Percentiles rank a stretch among this genome's conserved stretches.
phyloP scores from a whole-genome alignment of 805 yeast genomes.

The Hyphopichia homilentoma region DNA sequence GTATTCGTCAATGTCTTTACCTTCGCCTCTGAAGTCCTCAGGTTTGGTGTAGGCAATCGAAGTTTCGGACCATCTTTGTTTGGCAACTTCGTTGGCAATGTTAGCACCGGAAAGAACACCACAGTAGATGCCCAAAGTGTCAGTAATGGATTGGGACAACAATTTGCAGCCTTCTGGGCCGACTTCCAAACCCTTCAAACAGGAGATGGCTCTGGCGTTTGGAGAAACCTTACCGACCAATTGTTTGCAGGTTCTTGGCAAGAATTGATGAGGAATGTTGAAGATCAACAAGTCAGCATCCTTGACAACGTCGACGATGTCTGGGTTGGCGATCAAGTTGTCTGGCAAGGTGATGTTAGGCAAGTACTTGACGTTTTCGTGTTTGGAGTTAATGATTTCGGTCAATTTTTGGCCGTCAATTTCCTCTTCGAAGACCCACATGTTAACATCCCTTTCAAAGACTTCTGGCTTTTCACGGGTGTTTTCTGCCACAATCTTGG shows the following conservation, averaged over 20 bases:
- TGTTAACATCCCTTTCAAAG: conserved; percentile 71
- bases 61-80: conserved; percentile 95
- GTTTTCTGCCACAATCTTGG: conserved; percentile 92
- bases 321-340: conserved; percentile 88
- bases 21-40: conserved; percentile 60
- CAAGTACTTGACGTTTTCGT: conserved; percentile 91
- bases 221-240: conserved; percentile 73
- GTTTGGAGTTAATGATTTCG: conserved; percentile 83
- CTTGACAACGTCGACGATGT: conserved; percentile 66
- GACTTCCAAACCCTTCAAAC: conserved; percentile 93
- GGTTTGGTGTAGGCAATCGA: conserved; percentile 89
- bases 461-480: conserved; percentile 65
- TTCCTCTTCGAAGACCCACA: conserved; percentile 96
- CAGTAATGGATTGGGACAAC: conserved; percentile 73
- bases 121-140: conserved; percentile 80
- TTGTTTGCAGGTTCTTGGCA: conserved; percentile 71
- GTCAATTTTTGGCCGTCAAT: conserved; percentile 78
- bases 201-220: conserved; percentile 81
- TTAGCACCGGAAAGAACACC: conserved; percentile 98
- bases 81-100: conserved; percentile 95
- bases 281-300: conserved; percentile 86
- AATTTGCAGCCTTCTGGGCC: conserved; percentile 80
- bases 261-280: conserved; percentile 96
- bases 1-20: conserved; percentile 66
- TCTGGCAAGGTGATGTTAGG: conserved; percentile 84